Evolutionary conservation across 2,329 filamentous ascomycete species (phyloP).

Genomic region (Sporothrix globosa): DNA sequence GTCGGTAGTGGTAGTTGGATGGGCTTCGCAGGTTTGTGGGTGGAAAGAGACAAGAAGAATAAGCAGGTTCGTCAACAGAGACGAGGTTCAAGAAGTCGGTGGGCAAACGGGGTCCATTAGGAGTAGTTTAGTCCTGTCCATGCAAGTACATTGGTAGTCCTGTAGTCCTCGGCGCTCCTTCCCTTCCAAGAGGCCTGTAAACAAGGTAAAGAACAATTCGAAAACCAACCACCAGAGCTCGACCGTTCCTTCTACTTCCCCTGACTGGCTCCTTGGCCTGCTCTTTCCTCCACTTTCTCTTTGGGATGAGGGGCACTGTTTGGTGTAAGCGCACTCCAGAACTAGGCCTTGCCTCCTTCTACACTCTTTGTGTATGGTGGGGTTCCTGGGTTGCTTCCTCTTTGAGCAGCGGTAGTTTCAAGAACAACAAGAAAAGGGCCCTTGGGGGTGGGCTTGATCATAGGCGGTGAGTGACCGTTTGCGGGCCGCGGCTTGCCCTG

Average conservation of each 20-base stretch:
- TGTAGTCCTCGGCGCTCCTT: neutral
- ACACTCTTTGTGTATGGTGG: neutral
- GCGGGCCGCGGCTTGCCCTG: neutral
- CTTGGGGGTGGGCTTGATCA: neutral
- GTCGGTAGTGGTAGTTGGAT: neutral
- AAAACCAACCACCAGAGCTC: neutral
- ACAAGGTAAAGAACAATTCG: constrained; percentile 1
- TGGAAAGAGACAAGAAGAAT: neutral
- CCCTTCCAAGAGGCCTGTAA: neutral
- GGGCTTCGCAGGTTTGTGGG: neutral
- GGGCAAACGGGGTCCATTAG: constrained; percentile 22
- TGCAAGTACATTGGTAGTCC: neutral
- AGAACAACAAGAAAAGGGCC: too few relatives aligned
- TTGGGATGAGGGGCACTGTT: constrained; percentile 11
- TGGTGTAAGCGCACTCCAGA: neutral
- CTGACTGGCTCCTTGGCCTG: constrained; percentile 21
- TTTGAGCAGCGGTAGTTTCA: too few relatives aligned
- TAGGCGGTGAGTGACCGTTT: constrained; percentile 18
- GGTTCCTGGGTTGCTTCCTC: too few relatives aligned
- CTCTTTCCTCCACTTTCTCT: constrained; percentile 15
- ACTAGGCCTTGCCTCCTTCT: neutral
- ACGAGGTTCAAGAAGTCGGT: constrained; percentile 7
- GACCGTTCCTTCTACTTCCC: constrained; percentile 1
- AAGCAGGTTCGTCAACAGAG: constrained; percentile 2
- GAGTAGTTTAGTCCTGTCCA: neutral